Conservation (phyloP, 2,329 filamentous ascomycete genomes). For the Verticillium zaregamsianum region DNA sequence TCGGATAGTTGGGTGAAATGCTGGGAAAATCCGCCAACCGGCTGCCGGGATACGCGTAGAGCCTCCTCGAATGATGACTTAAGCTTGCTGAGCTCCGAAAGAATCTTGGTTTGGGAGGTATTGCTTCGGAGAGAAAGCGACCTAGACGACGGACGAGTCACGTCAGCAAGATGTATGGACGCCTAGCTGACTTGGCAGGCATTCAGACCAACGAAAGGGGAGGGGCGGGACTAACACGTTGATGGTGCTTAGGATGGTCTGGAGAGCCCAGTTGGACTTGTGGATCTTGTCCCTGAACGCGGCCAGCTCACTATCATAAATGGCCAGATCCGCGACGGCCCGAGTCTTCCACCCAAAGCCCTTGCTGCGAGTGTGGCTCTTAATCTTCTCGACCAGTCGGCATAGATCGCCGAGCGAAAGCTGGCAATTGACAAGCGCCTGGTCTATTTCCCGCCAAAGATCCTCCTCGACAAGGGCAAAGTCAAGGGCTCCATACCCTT, state of each 20-base stretch:
- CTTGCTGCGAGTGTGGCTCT: background rate
- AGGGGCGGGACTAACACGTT: constrained; percentile 11
- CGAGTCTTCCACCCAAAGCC: constrained; percentile 8
- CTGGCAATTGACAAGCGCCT: constrained; percentile 15
- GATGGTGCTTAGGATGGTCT: constrained; percentile 21
- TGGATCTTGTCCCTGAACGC: constrained; percentile 19
- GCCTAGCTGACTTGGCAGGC: background rate
- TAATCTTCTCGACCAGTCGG: constrained; percentile 13
- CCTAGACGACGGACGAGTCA: background rate
- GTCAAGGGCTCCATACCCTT: constrained; percentile 15
- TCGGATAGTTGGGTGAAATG: constrained; percentile 4
- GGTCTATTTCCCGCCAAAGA: constrained; percentile 18
- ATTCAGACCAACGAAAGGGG: background rate
- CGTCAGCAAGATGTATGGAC: background rate
- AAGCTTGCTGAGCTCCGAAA: constrained; percentile 13
- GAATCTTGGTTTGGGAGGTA: constrained; percentile 12
- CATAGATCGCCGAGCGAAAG: constrained; percentile 14
- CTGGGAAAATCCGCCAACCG: constrained; percentile 6
- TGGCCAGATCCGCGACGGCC: constrained; percentile 12
- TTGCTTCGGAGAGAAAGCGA: constrained; percentile 15
- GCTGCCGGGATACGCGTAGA: constrained; percentile 11
- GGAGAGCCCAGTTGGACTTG: constrained; percentile 19
- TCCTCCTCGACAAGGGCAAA: constrained; percentile 15
- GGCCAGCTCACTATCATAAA: constrained; percentile 13
- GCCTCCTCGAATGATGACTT: constrained; percentile 17